Evolutionary conservation across 2,329 filamentous ascomycete species (phyloP).

Genomic region (Cladosporium sp.): DNA sequence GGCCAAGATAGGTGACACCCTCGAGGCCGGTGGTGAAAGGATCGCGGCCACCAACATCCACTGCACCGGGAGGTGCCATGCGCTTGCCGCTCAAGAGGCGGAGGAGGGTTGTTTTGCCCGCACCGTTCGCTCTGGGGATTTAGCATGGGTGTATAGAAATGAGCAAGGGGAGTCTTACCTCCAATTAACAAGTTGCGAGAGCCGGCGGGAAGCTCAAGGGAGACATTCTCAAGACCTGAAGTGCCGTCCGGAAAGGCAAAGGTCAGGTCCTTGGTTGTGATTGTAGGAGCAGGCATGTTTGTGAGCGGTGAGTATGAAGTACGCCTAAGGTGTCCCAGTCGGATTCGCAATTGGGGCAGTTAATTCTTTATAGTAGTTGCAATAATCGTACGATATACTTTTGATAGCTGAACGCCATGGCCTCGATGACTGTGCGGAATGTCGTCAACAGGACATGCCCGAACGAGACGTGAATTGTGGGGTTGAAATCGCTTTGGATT

Average conservation of each 20-base stretch:
- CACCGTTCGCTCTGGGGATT: constrained; percentile 69
- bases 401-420: background rate
- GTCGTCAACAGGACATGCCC: background rate
- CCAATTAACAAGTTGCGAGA: constrained; percentile 90
- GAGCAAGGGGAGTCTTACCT: constrained; percentile 44
- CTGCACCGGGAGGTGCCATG: constrained; percentile 71
- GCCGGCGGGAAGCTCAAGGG: constrained; percentile 70
- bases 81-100: constrained; percentile 93
- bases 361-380: background rate
- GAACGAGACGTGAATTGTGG: background rate
- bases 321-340: background rate
- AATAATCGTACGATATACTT: background rate
- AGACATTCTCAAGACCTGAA: constrained; percentile 70
- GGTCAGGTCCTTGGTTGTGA: constrained; percentile 70
- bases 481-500: background rate
- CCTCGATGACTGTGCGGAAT: constrained; percentile 5
- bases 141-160: constrained; percentile 22
- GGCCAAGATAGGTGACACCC: constrained; percentile 92
- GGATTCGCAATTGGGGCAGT: no score
- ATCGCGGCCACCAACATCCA: constrained; percentile 77
- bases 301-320: background rate
- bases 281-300: constrained; percentile 49
- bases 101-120: constrained; percentile 93
- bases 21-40: constrained; percentile 87
- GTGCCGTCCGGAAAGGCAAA: constrained; percentile 87